Evolutionary conservation across 2,329 filamentous ascomycete genomes (phyloP), one percentile per base, ranked within the genome.

Genomic region (Colletotrichum cuscutae): DNA sequence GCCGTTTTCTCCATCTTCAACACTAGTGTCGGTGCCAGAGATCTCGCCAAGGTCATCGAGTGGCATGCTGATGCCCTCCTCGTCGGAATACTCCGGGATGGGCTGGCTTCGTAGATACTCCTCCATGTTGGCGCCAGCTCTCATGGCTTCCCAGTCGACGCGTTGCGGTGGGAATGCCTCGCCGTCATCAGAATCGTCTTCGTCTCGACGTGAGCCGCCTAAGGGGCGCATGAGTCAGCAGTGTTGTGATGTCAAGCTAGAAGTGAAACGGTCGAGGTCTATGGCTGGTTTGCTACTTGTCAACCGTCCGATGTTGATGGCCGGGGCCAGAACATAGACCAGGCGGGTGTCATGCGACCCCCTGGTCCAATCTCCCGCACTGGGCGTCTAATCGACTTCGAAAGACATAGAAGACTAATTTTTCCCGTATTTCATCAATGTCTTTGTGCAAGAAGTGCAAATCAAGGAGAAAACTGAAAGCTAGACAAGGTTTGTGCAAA

Each of bases 1-100:
- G n/a, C 53, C 60, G 37, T 71, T 73, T 24, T 74, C 77, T 59
- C 80, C 82, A 4, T 80, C 79, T 63, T 81, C 80, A 62, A 79
- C 77, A 30, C 81, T 76, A 28, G 76, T 77, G 28, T 81, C 78
- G 37, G 81, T 78, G 24, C 65, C 77, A 52, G 73, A 74, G 24
- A 70, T 71, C 22, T 75, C 75, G 35, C 68, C 73, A 13, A 72
- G 65, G 19, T 74, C 72, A 22, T 70, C 71, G 9, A 71, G 56
- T 4, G 71, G 71, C 13, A 57, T 68, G 42, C 59, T 69, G 30
- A 57, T 60, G 22, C 62, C 71, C 26, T 72, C 70, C 42, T 73
- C 71, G 35, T 73, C 71, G 28, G 71, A 73, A 15, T 73, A 73
- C n/a, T 73, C 71, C 32, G 71, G 71, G 19, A 73, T 73, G 19